Conservation (phyloP, 768 basidiomycete genomes). For the Pulveroboletus sp. region DNA sequence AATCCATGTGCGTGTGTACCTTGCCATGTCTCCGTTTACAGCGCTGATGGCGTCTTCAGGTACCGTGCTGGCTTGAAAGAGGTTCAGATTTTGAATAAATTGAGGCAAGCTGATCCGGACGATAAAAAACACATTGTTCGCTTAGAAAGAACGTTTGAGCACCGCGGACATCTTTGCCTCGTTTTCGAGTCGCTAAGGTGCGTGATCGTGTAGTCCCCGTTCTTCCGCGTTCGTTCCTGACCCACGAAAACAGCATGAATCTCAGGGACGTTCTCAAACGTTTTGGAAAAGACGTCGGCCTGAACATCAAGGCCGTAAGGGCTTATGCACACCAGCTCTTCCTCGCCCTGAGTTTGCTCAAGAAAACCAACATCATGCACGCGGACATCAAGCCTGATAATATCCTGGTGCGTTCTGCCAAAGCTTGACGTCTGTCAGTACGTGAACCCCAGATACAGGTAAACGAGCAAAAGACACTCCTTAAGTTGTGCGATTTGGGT, state of each 20-base stretch:
- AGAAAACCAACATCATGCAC: slow-evolving; percentile 93
- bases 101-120: slow-evolving; percentile 87
- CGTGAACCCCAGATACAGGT: slow-evolving; percentile 51
- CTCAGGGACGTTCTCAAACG: slow-evolving; percentile 96
- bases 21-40: slow-evolving; percentile 2
- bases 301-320: slow-evolving; percentile 95
- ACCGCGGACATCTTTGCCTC: slow-evolving; percentile 93
- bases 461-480: slow-evolving; percentile 87
- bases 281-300: slow-evolving; percentile 96
- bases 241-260: slow-evolving; percentile 71
- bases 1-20: slow-evolving; percentile 78
- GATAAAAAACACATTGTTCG: slow-evolving; percentile 96
- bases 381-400: slow-evolving; percentile 99
- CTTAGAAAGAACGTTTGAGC: slow-evolving; percentile 94
- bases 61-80: slow-evolving; percentile 94
- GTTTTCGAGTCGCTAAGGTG: slow-evolving; percentile 95
- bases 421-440: slow-evolving; percentile 12
- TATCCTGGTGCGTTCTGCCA: slow-evolving; percentile 67
- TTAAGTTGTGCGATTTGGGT: slow-evolving; percentile 97
- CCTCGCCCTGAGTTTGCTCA: slow-evolving; percentile 77
- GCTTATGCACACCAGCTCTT: slow-evolving; percentile 99
- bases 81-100: slow-evolving; percentile 81
- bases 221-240: slow-evolving; percentile 14
- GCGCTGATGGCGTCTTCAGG: slow-evolving; percentile 45
- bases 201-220: slow-evolving; percentile 15